phyloP scores from a whole-genome alignment of 2,329 filamentous ascomycete species.

The Aspergillus proliferans region DNA sequence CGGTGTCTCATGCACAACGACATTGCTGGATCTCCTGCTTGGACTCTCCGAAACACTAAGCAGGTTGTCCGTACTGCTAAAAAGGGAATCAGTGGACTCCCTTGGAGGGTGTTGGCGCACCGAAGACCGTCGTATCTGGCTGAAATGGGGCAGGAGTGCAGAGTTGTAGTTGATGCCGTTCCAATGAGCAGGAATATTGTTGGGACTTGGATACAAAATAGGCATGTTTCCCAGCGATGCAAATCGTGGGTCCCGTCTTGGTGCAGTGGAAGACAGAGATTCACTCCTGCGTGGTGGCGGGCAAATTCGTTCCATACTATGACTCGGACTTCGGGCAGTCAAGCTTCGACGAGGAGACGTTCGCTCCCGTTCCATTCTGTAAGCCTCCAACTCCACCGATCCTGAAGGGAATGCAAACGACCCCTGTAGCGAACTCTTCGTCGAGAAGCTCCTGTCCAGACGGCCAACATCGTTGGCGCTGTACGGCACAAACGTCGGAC shows the following conservation, averaged over 20 bases:
- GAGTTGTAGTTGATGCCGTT: not conserved
- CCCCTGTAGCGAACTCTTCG: slow-evolving; percentile 18
- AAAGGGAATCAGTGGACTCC: slow-evolving; percentile 23
- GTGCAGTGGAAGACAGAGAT: slow-evolving; percentile 20
- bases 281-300: slow-evolving; percentile 25
- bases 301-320: slow-evolving; percentile 18
- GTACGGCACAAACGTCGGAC: slow-evolving; percentile 30
- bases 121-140: slow-evolving; percentile 19
- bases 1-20: slow-evolving; percentile 14
- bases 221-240: slow-evolving; percentile 4
- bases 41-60: slow-evolving; percentile 7
- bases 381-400: slow-evolving; percentile 17
- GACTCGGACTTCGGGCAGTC: slow-evolving; percentile 25
- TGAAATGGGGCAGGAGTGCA: slow-evolving; percentile 16
- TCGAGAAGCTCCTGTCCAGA: slow-evolving; percentile 16
- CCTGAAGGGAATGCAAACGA: slow-evolving; percentile 22
- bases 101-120: slow-evolving; percentile 6
- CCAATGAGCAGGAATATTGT: slow-evolving; percentile 5
- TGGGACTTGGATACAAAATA: slow-evolving; percentile 3
- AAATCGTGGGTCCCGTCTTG: slow-evolving; percentile 12
- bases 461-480: slow-evolving; percentile 32
- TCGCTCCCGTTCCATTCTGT: slow-evolving; percentile 16
- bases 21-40: slow-evolving; percentile 9
- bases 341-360: slow-evolving; percentile 28
- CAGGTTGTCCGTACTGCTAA: slow-evolving; percentile 15